A percentile compares a stretch with the other conserved stretches of the same genome.
These are phyloP conservation scores for Lolium rigidum DNA, from an alignment of 176 grass and related monocot species.

Conservation along the genomic window DNA sequence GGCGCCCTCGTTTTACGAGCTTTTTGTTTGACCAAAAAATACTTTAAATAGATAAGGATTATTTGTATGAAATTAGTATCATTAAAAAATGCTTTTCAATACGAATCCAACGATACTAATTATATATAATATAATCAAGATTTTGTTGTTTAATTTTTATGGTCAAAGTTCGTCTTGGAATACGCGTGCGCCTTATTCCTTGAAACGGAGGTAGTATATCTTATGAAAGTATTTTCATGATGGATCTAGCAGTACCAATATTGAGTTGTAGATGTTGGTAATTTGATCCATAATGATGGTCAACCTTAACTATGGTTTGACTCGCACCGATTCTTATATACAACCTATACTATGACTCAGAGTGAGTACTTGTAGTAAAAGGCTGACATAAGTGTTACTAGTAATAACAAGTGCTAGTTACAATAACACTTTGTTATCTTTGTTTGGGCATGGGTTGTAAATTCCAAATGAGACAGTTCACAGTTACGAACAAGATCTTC, in stretches of 20 bases:
- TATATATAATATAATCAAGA: too few relatives aligned
- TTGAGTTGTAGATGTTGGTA: not conserved
- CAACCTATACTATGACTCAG: too few relatives aligned
- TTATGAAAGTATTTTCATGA: constrained; percentile 9
- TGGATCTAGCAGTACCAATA: not conserved
- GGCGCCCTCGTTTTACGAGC: too few relatives aligned
- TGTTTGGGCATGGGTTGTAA: not conserved
- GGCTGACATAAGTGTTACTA: not conserved
- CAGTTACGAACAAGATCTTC: not conserved
- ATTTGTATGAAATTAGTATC: too few relatives aligned
- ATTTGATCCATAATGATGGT: not conserved
- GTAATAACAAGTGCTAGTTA: not conserved
- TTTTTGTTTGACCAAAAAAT: too few relatives aligned
- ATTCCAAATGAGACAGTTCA: constrained; percentile 20
- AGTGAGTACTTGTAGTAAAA: not conserved
- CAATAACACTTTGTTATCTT: not conserved
- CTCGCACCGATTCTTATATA: not conserved
- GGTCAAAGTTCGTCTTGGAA: too few relatives aligned
- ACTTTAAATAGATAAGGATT: too few relatives aligned
- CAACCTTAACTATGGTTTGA: not conserved
- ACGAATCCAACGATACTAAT: too few relatives aligned
- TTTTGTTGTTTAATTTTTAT: too few relatives aligned
- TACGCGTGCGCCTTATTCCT: too few relatives aligned
- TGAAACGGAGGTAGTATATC: too few relatives aligned
- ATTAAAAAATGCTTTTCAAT: too few relatives aligned